Percentiles rank a stretch among this genome's conserved stretches.
Conservation (phyloP, 2,329 filamentous ascomycete species). For the Fusarium ramigenum region DNA sequence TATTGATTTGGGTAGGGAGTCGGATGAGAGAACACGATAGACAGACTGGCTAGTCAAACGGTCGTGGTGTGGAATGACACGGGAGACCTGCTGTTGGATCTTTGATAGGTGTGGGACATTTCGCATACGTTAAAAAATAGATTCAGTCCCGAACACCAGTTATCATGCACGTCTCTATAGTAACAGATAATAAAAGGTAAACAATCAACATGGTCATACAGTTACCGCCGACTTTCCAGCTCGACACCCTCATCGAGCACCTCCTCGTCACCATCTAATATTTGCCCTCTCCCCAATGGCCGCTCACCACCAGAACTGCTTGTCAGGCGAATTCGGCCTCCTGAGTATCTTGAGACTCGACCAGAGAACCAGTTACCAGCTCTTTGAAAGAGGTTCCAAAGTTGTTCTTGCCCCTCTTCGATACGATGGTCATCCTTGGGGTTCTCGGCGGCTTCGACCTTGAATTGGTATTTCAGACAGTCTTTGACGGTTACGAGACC, state of each 20-base stretch:
- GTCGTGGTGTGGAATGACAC: neutral
- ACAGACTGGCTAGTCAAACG: neutral
- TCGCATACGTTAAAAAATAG: constrained; percentile 5
- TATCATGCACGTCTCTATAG: constrained; percentile 31
- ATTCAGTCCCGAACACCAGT: constrained; percentile 36
- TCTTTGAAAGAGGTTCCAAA: constrained; percentile 68
- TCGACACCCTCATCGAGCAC: constrained; percentile 54
- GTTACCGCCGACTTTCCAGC: constrained; percentile 50
- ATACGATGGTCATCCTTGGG: constrained; percentile 67
- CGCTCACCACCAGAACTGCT: constrained; percentile 49
- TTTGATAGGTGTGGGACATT: neutral
- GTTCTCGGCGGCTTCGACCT: constrained; percentile 87
- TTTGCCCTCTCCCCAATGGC: constrained; percentile 56
- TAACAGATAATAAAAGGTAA: constrained; percentile 3
- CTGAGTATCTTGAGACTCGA: constrained; percentile 60
- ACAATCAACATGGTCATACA: neutral
- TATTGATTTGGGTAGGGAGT: constrained; percentile 46
- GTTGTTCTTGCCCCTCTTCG: constrained; percentile 67
- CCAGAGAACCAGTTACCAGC: constrained; percentile 68
- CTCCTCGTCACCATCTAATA: constrained; percentile 56
- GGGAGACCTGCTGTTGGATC: neutral
- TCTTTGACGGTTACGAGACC: constrained; percentile 97
- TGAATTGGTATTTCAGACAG: constrained; percentile 97
- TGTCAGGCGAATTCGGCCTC: constrained; percentile 66
- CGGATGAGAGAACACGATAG: constrained; percentile 33